These are phyloP conservation scores for Vitis hybrid DNA, from an alignment of 177 flowering plant species.

Conservation along the genomic window DNA sequence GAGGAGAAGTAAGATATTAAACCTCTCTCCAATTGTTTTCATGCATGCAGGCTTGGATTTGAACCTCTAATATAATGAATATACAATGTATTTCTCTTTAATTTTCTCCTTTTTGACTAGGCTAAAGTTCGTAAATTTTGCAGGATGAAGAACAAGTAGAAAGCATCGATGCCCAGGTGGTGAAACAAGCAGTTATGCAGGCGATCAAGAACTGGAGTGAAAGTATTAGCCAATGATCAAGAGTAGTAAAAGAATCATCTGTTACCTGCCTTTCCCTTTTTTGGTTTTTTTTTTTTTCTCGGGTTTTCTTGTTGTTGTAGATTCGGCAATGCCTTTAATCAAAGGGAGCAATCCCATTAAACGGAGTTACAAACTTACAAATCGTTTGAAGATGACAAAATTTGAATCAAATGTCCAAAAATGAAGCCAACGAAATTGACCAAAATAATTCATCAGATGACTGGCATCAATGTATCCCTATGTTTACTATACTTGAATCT, in stretches of 20 bases:
- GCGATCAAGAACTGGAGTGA: conserved; percentile 69
- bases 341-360: neutral
- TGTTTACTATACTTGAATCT: too few species aligned
- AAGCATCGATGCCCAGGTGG: conserved; percentile 59
- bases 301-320: neutral
- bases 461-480: too few species aligned
- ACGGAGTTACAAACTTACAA: too few species aligned
- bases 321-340: neutral
- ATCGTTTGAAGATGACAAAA: too few species aligned
- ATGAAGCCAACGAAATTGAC: too few species aligned
- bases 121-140: conserved; percentile 1
- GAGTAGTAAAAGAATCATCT: conserved; percentile 1
- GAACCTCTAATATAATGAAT: neutral
- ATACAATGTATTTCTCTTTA: too few species aligned
- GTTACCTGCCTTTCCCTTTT: neutral
- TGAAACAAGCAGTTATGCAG: conserved; percentile 64
- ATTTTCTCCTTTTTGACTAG: too few species aligned
- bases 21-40: neutral
- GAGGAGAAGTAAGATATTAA: conserved; percentile 33
- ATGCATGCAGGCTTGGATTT: neutral
- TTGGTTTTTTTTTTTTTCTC: neutral
- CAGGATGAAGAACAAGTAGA: conserved; percentile 63
- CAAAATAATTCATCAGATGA: too few species aligned
- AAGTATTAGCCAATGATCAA: conserved; percentile 24
- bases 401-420: too few species aligned